Evolutionary conservation across 768 basidiomycete species (phyloP).

Genomic region (Lentinula detonsa): DNA sequence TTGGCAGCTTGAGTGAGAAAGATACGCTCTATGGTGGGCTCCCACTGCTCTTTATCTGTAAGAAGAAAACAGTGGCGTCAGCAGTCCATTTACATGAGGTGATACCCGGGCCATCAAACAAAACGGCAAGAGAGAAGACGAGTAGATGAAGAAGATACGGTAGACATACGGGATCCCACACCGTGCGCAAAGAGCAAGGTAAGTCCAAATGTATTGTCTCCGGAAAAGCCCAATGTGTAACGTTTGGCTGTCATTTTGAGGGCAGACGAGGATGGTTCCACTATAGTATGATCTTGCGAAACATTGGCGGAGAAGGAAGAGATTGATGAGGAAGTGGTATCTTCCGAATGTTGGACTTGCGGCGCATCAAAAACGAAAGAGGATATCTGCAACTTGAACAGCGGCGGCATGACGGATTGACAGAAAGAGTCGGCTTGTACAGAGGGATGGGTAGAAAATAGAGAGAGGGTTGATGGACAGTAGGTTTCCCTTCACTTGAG

Average conservation of each 20-base stretch:
- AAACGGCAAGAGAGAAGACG: neutral
- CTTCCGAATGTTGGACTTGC: neutral
- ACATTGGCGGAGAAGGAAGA: neutral
- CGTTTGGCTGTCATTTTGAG: constrained; percentile 42
- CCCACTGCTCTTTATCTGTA: constrained; percentile 53
- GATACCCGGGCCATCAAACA: neutral
- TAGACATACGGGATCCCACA: constrained; percentile 37
- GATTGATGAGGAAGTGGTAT: neutral
- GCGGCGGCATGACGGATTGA: neutral
- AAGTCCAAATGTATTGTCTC: constrained; percentile 25
- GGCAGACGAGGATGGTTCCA: neutral
- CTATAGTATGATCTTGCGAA: neutral
- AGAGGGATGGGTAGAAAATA: neutral
- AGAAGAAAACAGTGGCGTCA: neutral
- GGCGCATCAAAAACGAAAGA: constrained; percentile 1
- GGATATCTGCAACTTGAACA: neutral
- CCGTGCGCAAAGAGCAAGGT: constrained; percentile 44
- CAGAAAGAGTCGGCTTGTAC: neutral
- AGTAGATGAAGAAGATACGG: neutral
- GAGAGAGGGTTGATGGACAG: neutral
- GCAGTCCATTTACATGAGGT: neutral
- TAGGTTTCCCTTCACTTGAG: neutral
- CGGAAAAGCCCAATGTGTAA: constrained; percentile 24
- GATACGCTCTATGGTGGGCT: constrained; percentile 34
- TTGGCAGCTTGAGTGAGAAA: constrained; percentile 22